Percentiles rank a stretch among this genome's conserved stretches.
These are phyloP conservation scores for Tetrastigma voinierianum DNA, from an alignment of 164 flowering plant species.

Conservation along the genomic window DNA sequence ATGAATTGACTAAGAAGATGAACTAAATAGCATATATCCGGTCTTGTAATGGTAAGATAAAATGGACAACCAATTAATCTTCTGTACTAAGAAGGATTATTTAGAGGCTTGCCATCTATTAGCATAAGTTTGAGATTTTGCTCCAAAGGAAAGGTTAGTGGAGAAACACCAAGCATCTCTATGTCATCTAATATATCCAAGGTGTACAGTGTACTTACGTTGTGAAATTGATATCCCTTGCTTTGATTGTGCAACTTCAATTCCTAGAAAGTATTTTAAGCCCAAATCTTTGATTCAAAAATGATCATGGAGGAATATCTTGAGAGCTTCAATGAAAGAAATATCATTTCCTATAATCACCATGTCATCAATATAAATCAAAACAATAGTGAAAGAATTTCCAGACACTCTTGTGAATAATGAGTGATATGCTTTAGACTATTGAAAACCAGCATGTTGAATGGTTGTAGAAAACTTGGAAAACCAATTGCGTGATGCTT, in stretches of 20 bases:
- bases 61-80: constrained; percentile 2
- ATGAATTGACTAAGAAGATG: constrained; percentile 16
- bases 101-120: background rate
- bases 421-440: background rate
- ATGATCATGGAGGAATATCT: constrained; percentile 19
- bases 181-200: constrained; percentile 11
- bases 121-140: background rate
- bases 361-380: background rate
- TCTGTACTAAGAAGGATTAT: background rate
- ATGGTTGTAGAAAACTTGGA: background rate
- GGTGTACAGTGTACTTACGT: constrained; percentile 7
- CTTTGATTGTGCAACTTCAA: too few species aligned
- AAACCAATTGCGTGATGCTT: constrained; percentile 9
- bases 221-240: constrained; percentile 6
- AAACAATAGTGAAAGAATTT: background rate
- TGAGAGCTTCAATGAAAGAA: background rate
- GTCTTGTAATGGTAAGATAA: constrained; percentile 10
- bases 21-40: constrained; percentile 12
- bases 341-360: constrained; percentile 18
- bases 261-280: too few species aligned
- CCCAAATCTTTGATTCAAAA: background rate
- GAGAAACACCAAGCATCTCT: constrained; percentile 8
- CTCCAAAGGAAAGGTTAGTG: constrained; percentile 2
- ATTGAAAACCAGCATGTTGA: background rate
- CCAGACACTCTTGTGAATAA: background rate